Evolutionary conservation across 768 basidiomycete species (phyloP), one percentile per base, ranked within the genome.

Genomic region (Kwoniella sp.): DNA sequence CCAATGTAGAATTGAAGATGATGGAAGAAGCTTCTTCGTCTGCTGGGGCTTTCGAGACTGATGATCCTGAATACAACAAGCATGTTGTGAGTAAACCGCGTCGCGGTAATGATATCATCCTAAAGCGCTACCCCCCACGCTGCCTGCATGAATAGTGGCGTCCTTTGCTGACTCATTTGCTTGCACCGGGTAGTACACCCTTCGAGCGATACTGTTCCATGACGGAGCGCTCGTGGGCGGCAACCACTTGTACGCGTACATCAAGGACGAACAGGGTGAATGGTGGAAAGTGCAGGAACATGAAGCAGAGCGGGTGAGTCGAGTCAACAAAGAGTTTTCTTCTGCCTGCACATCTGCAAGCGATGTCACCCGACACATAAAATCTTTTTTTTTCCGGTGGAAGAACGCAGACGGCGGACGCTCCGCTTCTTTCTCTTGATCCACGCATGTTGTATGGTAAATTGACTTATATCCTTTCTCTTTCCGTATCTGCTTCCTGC

Each of bases 211-310:
- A 7, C 52, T 77, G 1, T 69, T 71, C 58, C 65, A 74, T 41
- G 76, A 77, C 52, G 76, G 76, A 7, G 67, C 67, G 7, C 61
- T 68, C 0, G 69, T 74, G 7, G 68, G 56, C 8, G 58, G 55
- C 0, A 59, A 66, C 23, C 76, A 77, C 52, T 55, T 77, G 2
- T 77, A 72, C 53, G 56, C 58, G 1, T 77, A 77, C 56, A 58
- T 73, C 15, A 25, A 62, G 31, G 55, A 41, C 1, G 76, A 69
- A 4, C 65, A 69, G 48, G 72, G 66, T 3, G 25, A 38, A 25
- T 77, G 76, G 76, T 77, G 71, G 73, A 73, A 72, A 57, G 61
- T 75, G 12, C 69, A 69, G 52, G 76, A 74, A 9, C 70, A 74
- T 29, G 72, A 74, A 47, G 57, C 61, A 11, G 55, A 63, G 5